phyloP scores from a whole-genome alignment of 495 filamentous ascomycete species.

The Penicillium simplicissimum region DNA sequence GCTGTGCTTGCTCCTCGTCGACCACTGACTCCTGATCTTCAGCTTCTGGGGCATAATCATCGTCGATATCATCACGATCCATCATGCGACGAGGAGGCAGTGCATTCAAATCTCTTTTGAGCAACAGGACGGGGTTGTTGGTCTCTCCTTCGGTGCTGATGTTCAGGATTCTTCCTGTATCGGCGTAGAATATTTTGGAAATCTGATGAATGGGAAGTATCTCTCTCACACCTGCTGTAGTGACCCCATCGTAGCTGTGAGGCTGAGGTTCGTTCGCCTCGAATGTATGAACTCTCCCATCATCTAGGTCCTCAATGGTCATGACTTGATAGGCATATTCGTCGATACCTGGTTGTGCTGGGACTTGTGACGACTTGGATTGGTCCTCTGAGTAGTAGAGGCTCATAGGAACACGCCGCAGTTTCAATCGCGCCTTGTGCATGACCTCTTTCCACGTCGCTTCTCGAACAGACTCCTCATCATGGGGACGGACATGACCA shows the following conservation, averaged over 20 bases:
- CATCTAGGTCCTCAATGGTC: conserved; percentile 90
- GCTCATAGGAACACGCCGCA: conserved; percentile 60
- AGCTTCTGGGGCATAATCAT: conserved; percentile 28
- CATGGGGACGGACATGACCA: conserved; percentile 68
- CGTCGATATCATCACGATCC: conserved; percentile 46
- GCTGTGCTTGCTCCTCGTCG: conserved; percentile 58
- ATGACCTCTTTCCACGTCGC: conserved; percentile 97
- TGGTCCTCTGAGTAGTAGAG: conserved; percentile 28
- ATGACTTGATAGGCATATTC: conserved; percentile 89
- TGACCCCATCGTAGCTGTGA: conserved; percentile 67
- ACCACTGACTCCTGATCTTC: conserved; percentile 19
- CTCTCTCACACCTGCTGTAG: conserved; percentile 76
- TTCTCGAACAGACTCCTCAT: conserved; percentile 65
- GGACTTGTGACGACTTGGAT: conserved; percentile 34
- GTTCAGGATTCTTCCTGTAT: conserved; percentile 91
- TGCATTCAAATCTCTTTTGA: conserved; percentile 83
- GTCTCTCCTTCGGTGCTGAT: conserved; percentile 76
- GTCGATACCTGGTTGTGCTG: conserved; percentile 53
- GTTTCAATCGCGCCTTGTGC: conserved; percentile 85
- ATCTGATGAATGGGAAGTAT: conserved; percentile 86
- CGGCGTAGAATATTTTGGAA: conserved; percentile 96
- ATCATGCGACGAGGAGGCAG: conserved; percentile 68
- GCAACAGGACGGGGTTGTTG: conserved; percentile 81
- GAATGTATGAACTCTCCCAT: conserved; percentile 81
- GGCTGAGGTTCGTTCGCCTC: conserved; percentile 66